These are phyloP conservation scores for Monotropa hypopitys DNA, from an alignment of 179 eudicot genomes.

Conservation along the genomic window DNA sequence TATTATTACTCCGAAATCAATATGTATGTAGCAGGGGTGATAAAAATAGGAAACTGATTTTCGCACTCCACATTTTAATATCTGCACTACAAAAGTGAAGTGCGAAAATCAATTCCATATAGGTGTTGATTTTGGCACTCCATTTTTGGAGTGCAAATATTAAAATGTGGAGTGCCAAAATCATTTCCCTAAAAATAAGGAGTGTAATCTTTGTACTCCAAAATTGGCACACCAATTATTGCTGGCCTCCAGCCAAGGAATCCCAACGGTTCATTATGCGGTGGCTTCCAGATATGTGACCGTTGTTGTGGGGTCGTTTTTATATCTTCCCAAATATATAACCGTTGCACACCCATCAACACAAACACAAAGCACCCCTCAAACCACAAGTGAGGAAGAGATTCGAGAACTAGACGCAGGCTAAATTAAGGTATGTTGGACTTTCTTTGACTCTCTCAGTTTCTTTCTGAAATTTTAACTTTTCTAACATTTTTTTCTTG, in stretches of 20 bases:
- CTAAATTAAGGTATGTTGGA: background rate
- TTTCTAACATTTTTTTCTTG: background rate
- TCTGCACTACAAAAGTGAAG: too few relatives aligned
- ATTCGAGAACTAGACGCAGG: background rate
- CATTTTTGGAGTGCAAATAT: too few relatives aligned
- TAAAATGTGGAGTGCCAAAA: too few relatives aligned
- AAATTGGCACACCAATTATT: background rate
- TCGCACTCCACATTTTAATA: too few relatives aligned
- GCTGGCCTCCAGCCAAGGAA: conserved; percentile 14
- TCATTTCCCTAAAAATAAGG: too few relatives aligned
- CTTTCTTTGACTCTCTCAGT: background rate
- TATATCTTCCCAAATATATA: conserved; percentile 1
- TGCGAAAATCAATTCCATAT: too few relatives aligned
- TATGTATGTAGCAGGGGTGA: too few relatives aligned
- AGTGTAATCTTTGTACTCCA: too few relatives aligned
- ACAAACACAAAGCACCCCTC: background rate
- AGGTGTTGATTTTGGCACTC: too few relatives aligned
- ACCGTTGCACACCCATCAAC: background rate
- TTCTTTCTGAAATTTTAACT: background rate
- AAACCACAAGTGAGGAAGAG: background rate
- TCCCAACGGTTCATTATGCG: conserved; percentile 12
- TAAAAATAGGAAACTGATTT: too few relatives aligned
- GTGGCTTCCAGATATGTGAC: conserved; percentile 13
- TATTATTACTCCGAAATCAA: too few relatives aligned
- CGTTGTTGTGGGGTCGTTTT: conserved; percentile 1